Evolutionary conservation across 208 protist genomes (phyloP).

Genomic region (Acanthamoeba healyi): DNA sequence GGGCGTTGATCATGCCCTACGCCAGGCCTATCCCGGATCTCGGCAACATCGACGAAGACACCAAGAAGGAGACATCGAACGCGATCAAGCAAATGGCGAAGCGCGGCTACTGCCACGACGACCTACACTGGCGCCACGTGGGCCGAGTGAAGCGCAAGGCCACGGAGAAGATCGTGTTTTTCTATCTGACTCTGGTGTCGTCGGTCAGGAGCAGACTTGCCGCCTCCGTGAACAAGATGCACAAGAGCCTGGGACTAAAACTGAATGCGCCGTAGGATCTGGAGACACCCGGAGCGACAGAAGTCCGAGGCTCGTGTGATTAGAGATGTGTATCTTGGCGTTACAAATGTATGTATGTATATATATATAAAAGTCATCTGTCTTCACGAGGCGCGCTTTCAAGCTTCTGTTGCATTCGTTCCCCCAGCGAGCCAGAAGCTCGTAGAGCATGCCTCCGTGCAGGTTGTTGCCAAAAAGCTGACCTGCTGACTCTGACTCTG

Average conservation of each 20-base stretch:
- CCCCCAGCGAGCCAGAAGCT: no score
- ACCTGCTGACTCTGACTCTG: no score
- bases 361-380: no score
- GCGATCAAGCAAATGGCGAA: neutral
- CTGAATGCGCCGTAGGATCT: no score
- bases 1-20: neutral
- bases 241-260: neutral
- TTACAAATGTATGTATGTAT: no score
- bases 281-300: no score
- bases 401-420: no score
- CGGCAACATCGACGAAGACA: neutral
- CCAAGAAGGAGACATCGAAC: neutral
- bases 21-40: neutral
- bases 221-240: neutral
- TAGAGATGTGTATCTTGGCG: no score
- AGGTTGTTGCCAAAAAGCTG: no score
- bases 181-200: neutral
- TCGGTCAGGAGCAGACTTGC: neutral
- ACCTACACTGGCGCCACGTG: neutral
- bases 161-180: neutral
- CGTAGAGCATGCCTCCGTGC: no score
- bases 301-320: no score
- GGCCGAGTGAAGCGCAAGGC: neutral
- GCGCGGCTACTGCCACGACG: neutral
- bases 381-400: no score